These are phyloP conservation scores for Protomyces pachydermus DNA, from an alignment of 1,139 yeast species.

Conservation along the genomic window DNA sequence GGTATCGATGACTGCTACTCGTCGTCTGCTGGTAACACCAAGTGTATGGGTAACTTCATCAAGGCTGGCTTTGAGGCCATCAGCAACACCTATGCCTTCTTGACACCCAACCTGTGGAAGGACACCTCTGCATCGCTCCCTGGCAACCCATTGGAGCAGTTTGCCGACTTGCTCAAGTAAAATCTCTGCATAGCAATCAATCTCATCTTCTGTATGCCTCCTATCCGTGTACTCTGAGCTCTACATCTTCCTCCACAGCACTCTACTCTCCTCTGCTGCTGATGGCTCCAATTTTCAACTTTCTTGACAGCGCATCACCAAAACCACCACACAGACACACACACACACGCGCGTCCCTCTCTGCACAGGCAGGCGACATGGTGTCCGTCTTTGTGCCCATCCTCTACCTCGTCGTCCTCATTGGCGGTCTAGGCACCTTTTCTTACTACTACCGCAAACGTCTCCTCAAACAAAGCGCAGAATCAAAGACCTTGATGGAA, in stretches of 20 bases:
- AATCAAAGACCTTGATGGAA: conserved; percentile 47
- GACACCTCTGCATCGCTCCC: conserved; percentile 49
- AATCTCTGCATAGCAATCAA: background rate
- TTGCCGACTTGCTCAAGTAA: conserved; percentile 29
- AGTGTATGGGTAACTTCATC: conserved; percentile 99
- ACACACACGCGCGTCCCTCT: background rate
- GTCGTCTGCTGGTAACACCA: conserved; percentile 97
- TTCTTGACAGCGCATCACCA: too few species aligned
- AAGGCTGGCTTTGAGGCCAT: conserved; percentile 99
- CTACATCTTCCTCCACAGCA: too few species aligned
- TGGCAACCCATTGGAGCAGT: conserved; percentile 30
- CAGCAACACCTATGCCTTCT: conserved; percentile 96
- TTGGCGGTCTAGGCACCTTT: conserved; percentile 68
- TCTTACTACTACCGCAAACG: conserved; percentile 51
- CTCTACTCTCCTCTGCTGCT: background rate
- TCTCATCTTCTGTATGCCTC: background rate
- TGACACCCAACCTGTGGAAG: conserved; percentile 99
- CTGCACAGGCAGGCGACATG: background rate
- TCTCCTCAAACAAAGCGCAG: background rate
- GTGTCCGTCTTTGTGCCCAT: conserved; percentile 63
- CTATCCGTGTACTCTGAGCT: background rate
- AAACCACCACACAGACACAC: too few species aligned
- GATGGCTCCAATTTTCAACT: too few species aligned
- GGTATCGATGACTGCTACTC: conserved; percentile 99
- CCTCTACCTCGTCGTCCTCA: conserved; percentile 65